Conservation (phyloP, 345 rosid genomes). For the Zanthoxylum bungeanum region DNA sequence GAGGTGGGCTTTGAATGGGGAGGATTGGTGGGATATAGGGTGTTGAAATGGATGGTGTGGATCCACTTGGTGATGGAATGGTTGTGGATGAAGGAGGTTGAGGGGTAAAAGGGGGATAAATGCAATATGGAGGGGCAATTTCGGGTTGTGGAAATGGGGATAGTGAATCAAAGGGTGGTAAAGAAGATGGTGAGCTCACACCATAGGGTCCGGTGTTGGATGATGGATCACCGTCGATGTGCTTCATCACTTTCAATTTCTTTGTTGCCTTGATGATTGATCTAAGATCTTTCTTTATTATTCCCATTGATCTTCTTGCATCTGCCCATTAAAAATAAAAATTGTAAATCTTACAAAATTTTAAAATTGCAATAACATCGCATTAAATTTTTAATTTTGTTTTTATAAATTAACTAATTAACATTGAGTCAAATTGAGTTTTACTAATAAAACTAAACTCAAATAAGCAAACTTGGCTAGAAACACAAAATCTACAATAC, state of each 20-base stretch:
- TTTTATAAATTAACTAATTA: too few species aligned
- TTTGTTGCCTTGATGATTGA: conserved; percentile 21
- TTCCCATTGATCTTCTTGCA: conserved; percentile 31
- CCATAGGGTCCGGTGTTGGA: conserved; percentile 43
- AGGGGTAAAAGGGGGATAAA: conserved; percentile 57
- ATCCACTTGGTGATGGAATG: conserved; percentile 25
- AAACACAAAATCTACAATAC: too few species aligned
- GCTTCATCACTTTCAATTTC: conserved; percentile 32
- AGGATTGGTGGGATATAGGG: conserved; percentile 26
- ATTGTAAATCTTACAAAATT: not conserved
- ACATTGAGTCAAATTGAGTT: not conserved
- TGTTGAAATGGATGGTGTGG: conserved; percentile 19
- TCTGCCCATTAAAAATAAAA: conserved; percentile 17
- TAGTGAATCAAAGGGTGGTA: conserved; percentile 58
- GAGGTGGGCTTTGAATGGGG: conserved; percentile 51
- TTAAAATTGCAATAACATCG: not conserved
- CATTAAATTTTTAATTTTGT: too few species aligned
- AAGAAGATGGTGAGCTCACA: conserved; percentile 52
- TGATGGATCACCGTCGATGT: conserved; percentile 41
- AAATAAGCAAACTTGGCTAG: not conserved
- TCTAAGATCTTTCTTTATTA: conserved; percentile 3
- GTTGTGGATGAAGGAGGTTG: conserved; percentile 29
- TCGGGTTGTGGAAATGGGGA: conserved; percentile 44
- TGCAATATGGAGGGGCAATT: conserved; percentile 53
- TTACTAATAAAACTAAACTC: too few species aligned